Base-by-base conservation (phyloP, 345 rosid genomes). In the Gossypium stocksii region DNA sequence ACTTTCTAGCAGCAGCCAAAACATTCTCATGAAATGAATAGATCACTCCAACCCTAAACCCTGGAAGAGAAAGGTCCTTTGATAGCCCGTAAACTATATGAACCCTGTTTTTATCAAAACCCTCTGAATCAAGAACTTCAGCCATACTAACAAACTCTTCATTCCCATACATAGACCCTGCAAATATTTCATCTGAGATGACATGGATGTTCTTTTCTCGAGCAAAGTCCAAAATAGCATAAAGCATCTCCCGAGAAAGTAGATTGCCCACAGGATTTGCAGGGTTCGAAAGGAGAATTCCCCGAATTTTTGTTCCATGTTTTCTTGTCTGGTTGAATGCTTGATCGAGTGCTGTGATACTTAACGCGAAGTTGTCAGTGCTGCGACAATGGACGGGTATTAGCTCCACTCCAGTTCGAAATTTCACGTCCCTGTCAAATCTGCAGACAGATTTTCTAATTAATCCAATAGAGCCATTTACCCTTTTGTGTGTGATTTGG, bases 301-400 rank as follows among this genome's bases (percentile, higher is more conserved):
- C 95, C 2, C 89, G 87, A 69, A 92, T 90, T 76, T 78, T 88
- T 43, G 72, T n/a, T 44, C 97, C 98, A 73, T 90, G 82, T 78
- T 92, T 92, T 66, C 90, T 90, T 59, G 97, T 92, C 77, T 88
- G 98, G 80, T 85, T 87, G 71, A 84, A 91, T 43, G 97, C 93
- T 86, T 92, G 95, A 78, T 92, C 93, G 17, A 94, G 78, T 56
- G 95, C 90, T 20, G 87, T 82, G 58, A 89, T 84, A 59, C 88
- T 94, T 45, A 85, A 81, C 29, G 78, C 56, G 60, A 92, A 92
- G 62, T 89, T 89, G 74, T 94, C 93, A 2, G 91, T 77, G 76
- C 97, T 92, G 51, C 95, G 94, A 81, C 97, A 92, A 72, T 91
- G 93, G 41, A 89, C 95, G 7, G 97, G 95, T 79, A 94, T 83